Percentiles rank a stretch among this genome's conserved stretches.
phyloP scores from a whole-genome alignment of 2,329 filamentous ascomycete genomes.

The Mycocentrospora acerina region DNA sequence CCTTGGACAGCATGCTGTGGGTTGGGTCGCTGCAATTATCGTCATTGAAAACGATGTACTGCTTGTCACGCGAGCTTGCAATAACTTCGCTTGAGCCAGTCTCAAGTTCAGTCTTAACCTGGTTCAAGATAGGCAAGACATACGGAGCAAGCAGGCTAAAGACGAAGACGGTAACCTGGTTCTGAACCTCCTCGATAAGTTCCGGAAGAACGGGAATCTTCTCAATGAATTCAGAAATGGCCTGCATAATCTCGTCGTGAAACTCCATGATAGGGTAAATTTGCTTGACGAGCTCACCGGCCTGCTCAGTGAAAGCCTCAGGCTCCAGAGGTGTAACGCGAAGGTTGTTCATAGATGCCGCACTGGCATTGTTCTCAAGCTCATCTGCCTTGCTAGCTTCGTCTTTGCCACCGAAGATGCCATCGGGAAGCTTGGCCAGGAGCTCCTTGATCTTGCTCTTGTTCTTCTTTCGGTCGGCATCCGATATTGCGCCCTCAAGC shows the following conservation, averaged over 20 bases:
- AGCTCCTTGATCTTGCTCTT: constrained; percentile 77
- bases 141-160: constrained; percentile 91
- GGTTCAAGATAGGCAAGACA: constrained; percentile 78
- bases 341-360: constrained; percentile 74
- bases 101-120: constrained; percentile 83
- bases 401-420: constrained; percentile 74
- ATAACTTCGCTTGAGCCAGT: constrained; percentile 88
- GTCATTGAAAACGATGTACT: constrained; percentile 83
- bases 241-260: constrained; percentile 84
- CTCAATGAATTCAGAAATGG: constrained; percentile 75
- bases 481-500: constrained; percentile 77
- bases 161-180: constrained; percentile 85
- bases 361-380: constrained; percentile 73
- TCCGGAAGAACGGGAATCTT: constrained; percentile 83
- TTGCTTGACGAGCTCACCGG: constrained; percentile 71
- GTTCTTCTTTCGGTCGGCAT: constrained; percentile 63
- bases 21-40: constrained; percentile 78
- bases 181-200: constrained; percentile 80
- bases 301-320: constrained; percentile 79
- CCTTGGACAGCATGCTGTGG: constrained; percentile 94
- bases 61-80: constrained; percentile 77
- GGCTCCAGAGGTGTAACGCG: constrained; percentile 75
- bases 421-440: constrained; percentile 77
- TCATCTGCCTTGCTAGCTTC: constrained; percentile 76
- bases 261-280: constrained; percentile 89